These are phyloP conservation scores for Clonostachys rhizophaga DNA, from an alignment of 2,329 filamentous ascomycete genomes.

Conservation along the genomic window DNA sequence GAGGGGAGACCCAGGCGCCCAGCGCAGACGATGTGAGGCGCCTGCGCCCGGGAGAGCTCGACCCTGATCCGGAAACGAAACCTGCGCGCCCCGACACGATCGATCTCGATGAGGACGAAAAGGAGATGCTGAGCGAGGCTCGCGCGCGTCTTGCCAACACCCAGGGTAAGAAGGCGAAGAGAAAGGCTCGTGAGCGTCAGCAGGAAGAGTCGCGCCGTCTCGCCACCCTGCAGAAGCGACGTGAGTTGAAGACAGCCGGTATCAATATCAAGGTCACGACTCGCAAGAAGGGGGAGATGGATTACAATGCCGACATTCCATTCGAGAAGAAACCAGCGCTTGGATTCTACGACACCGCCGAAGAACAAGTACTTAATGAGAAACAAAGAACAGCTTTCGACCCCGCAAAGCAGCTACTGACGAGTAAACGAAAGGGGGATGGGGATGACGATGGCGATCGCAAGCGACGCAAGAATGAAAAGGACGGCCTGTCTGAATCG, in stretches of 20 bases:
- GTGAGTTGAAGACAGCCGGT: slow-evolving; percentile 94
- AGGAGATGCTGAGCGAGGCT: slow-evolving; percentile 98
- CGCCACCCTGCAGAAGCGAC: slow-evolving; percentile 87
- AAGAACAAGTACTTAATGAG: slow-evolving; percentile 80
- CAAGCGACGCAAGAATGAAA: slow-evolving; percentile 86
- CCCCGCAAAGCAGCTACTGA: slow-evolving; percentile 85
- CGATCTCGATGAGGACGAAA: slow-evolving; percentile 97
- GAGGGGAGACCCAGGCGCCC: slow-evolving; percentile 81
- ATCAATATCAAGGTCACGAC: slow-evolving; percentile 97
- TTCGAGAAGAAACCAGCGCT: slow-evolving; percentile 88
- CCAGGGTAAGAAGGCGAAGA: slow-evolving; percentile 97
- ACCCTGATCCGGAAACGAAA: slow-evolving; percentile 96
- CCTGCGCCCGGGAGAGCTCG: slow-evolving; percentile 86
- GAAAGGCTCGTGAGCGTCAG: slow-evolving; percentile 92
- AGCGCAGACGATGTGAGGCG: slow-evolving; percentile 88
- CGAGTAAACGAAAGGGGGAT: slow-evolving; percentile 90
- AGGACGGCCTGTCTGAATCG: slow-evolving; percentile 71
- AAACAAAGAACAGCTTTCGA: slow-evolving; percentile 81
- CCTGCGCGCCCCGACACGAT: slow-evolving; percentile 94
- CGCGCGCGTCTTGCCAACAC: slow-evolving; percentile 95
- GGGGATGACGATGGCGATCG: slow-evolving; percentile 78
- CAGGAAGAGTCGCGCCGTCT: slow-evolving; percentile 90
- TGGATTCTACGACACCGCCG: slow-evolving; percentile 90
- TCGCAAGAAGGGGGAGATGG: slow-evolving; percentile 94
- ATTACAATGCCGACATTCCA: slow-evolving; percentile 98